These are phyloP conservation scores for Diaporthe sp. DNA, from an alignment of 2,329 filamentous ascomycete species.

Conservation along the genomic window DNA sequence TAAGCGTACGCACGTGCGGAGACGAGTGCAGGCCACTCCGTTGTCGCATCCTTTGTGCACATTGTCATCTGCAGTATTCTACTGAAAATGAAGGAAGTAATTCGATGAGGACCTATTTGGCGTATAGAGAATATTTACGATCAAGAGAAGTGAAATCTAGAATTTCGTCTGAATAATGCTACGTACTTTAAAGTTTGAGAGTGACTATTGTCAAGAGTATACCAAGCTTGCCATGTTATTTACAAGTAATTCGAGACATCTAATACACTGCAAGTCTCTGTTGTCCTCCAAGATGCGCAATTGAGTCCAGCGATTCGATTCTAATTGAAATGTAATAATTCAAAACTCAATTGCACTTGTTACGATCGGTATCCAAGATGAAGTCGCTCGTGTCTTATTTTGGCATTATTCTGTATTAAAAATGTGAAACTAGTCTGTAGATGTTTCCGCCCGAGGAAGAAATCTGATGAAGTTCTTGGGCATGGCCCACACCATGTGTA, in stretches of 20 bases:
- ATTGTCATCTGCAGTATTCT: too few relatives aligned
- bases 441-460: neutral
- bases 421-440: neutral
- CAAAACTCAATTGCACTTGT: neutral
- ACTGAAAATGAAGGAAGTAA: too few relatives aligned
- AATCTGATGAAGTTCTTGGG: neutral
- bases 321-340: too few relatives aligned
- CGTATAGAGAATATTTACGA: neutral
- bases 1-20: neutral
- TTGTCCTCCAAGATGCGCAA: too few relatives aligned
- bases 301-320: too few relatives aligned
- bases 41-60: neutral
- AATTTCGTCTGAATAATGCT: neutral
- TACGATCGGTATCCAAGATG: neutral
- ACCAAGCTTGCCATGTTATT: too few relatives aligned
- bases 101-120: neutral
- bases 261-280: too few relatives aligned
- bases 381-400: neutral
- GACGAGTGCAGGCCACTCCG: neutral
- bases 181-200: too few relatives aligned
- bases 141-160: neutral
- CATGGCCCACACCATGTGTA: slow-evolving; percentile 7
- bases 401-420: neutral
- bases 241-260: too few relatives aligned
- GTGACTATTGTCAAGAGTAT: too few relatives aligned